Base-by-base conservation (phyloP, 2,329 filamentous ascomycete species). In the Parasarocladium wereldwijsianum region DNA sequence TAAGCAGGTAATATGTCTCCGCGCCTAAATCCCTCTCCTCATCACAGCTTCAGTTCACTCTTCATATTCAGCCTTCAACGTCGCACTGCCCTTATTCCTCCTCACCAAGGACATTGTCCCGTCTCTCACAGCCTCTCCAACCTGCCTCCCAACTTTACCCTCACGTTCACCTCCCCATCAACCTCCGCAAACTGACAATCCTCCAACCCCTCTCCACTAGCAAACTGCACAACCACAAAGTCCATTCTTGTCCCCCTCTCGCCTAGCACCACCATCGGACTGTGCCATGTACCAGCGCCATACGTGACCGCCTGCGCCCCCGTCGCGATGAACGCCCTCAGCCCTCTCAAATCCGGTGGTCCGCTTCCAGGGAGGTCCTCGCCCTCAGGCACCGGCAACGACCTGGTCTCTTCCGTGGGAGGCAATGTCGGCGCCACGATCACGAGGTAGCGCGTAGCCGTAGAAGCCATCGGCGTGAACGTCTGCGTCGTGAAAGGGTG, bases 401-500 rank as follows among this genome's bases (percentile, higher is more conserved):
- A 38, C 21, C 39, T 34, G 26, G 51, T 45, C 16, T 33, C 27
- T 5, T 31, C 23, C 20, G 38, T 32, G 5, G 66, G 49, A 8
- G 70, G 61, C 7, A 84, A 54, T 9, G 73, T 83, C 0, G 87
- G 86, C 12, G 87, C 87, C 13, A 96, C 87, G 39, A 96, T 71
- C 36, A 96, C 80, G 16, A 98, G 67, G 50, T 87, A 94, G 14
- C 61, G 55, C 8, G 61, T 60, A 5, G 49, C 43, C 8, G 51
- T 41, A n/a, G 57, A 55, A 8, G 55, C 69, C 29, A 94, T 59
- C 0, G 90, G 90, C 24, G 82, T 67, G 52, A 98, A 96, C 0
- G 85, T 93, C 58, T 98, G 90, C 2, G 82, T 82, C 2, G 90
- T 96, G 54, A 76, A 96, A 0, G 90, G 87, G 53, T 98, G 90